phyloP scores from a whole-genome alignment of 2,329 filamentous ascomycete genomes.

The Neospermospora avenae region DNA sequence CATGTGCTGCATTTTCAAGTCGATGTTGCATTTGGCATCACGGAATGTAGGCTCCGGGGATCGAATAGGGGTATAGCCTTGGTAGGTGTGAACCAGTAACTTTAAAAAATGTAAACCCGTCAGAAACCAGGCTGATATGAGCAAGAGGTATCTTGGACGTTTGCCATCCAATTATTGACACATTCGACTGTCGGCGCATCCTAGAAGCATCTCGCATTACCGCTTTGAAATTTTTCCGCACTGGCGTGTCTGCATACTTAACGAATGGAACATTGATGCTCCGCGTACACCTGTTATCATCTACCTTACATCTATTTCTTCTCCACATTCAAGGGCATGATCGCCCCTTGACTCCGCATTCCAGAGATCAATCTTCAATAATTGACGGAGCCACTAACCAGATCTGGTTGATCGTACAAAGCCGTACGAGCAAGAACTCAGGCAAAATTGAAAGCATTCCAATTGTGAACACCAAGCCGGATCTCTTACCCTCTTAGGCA shows the following conservation, averaged over 20 bases:
- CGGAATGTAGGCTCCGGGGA: constrained; percentile 1
- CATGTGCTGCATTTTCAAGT: background rate
- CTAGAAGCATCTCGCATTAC: constrained; percentile 13
- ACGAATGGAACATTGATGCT: constrained; percentile 3
- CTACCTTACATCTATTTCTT: no score
- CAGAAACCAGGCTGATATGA: background rate
- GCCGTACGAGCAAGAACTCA: background rate
- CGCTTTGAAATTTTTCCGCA: constrained; percentile 13
- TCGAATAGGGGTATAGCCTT: background rate
- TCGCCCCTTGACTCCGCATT: constrained; percentile 16
- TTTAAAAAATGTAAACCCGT: background rate
- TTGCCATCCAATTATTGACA: background rate
- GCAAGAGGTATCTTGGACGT: background rate
- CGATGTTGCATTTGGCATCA: background rate
- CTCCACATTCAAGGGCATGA: constrained; percentile 14
- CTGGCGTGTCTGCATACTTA: background rate
- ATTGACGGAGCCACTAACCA: background rate
- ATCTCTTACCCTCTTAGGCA: constrained; percentile 7
- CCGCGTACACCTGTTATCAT: background rate
- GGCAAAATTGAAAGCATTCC: background rate
- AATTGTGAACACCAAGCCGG: background rate
- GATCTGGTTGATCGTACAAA: background rate
- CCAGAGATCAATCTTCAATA: constrained; percentile 3
- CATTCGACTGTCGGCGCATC: background rate
- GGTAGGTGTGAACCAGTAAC: background rate